Conservation (phyloP, 176 grass and related monocot species). For the Areca catechu region DNA sequence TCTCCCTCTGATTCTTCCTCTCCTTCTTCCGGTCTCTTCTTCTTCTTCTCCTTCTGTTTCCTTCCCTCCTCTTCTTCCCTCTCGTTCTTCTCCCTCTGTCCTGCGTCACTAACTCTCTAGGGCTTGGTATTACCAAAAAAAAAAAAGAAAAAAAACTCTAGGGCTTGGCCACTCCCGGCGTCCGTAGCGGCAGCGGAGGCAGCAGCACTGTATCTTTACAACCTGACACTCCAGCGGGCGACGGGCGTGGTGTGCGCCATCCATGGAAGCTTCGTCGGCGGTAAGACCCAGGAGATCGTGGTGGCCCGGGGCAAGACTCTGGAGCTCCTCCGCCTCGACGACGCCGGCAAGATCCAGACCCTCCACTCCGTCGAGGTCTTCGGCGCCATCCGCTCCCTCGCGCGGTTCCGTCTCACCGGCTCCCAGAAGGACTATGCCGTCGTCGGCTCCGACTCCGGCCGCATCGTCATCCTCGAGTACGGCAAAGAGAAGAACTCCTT, state of each 20-base stretch:
- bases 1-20: too few relatives aligned
- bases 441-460: slow-evolving; percentile 84
- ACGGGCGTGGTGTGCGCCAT: slow-evolving; percentile 70
- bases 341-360: slow-evolving; percentile 61
- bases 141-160: too few relatives aligned
- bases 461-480: slow-evolving; percentile 93
- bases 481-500: slow-evolving; percentile 64
- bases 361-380: slow-evolving; percentile 92
- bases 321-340: slow-evolving; percentile 74
- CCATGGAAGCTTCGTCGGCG: slow-evolving; percentile 84
- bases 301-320: slow-evolving; percentile 63
- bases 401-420: slow-evolving; percentile 89
- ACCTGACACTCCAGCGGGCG: slow-evolving; percentile 66
- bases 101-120: too few relatives aligned
- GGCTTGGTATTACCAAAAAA: too few relatives aligned
- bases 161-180: too few relatives aligned
- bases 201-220: slow-evolving; percentile 69
- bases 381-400: slow-evolving; percentile 83
- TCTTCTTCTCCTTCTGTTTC: too few relatives aligned
- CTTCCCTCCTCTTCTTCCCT: too few relatives aligned
- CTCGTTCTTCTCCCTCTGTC: too few relatives aligned
- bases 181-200: not conserved
- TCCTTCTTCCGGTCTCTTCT: too few relatives aligned
- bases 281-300: slow-evolving; percentile 81
- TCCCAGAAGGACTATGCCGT: slow-evolving; percentile 83